Evolutionary conservation across 2,329 filamentous ascomycete species (phyloP), one percentile per base, ranked within the genome.

Genomic region (Clonostachys chloroleuca): DNA sequence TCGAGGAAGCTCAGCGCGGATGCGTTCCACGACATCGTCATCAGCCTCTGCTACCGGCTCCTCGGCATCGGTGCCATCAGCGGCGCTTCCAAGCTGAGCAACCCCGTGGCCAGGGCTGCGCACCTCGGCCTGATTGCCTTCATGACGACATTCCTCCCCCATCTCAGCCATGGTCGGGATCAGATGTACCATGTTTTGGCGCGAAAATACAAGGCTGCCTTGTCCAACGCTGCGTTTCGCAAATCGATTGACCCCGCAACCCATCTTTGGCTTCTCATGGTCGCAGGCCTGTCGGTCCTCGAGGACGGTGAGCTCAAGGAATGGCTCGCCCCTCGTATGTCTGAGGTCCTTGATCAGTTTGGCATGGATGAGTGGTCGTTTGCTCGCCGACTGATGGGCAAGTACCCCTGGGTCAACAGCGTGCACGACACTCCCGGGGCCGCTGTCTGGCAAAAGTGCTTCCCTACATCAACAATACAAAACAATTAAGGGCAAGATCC

Each of bases 101-200:
- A 45, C 30, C 48, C 48, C n/a, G 35, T 51, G 12, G 55, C 54
- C 40, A 48, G 56, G 30, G 39, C 52, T 6, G 37, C 59, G 13
- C 59, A 62, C 33, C 44, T 62, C 5, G 60, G 56, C 10, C 52
- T 64, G 4, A 41, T 52, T 5, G 55, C 56, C 13, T 59, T 62
- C 35, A 47, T 65, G 41, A 51, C 48, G 9, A 55, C 56, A 10
- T 61, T 62, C 36, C 34, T 52, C 3, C 34, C 46, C 16, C 47
- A 42, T 35, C 14, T 44, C 20, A 47, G 40, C 34, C 39, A 40
- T 34, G 48, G 49, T 10, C 46, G 41, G 33, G n/a, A 45, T 41
- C 20, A 47, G 43, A 48, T 49, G 36, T 50, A 51, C 44, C 43
- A 43, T 8, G n/a, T 52, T 3, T 42, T 53, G 12, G 7, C 46